These are phyloP conservation scores for Neurospora africana DNA, from an alignment of 495 filamentous ascomycete species.

Conservation along the genomic window DNA sequence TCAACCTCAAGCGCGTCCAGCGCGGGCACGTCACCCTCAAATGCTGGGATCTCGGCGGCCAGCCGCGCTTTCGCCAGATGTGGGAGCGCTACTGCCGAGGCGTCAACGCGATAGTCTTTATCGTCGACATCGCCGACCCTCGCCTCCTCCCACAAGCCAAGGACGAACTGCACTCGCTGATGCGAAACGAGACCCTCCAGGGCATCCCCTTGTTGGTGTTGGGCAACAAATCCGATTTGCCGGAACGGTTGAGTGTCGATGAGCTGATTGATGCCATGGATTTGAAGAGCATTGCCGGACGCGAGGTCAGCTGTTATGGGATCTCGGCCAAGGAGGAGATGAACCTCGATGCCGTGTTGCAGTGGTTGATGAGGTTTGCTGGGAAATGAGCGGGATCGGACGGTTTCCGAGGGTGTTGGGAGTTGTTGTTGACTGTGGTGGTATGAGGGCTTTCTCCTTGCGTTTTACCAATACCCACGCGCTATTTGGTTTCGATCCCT, in stretches of 20 bases:
- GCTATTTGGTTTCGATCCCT: no score
- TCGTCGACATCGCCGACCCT: conserved; percentile 73
- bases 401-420: no score
- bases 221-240: conserved; percentile 93
- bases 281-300: conserved; percentile 76
- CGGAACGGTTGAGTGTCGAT: conserved; percentile 78
- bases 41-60: conserved; percentile 97
- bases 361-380: conserved; percentile 89
- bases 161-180: conserved; percentile 82
- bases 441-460: no score
- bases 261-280: conserved; percentile 90
- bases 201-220: conserved; percentile 93
- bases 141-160: conserved; percentile 74
- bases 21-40: conserved; percentile 98
- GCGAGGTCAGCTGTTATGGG: conserved; percentile 97
- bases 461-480: no score
- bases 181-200: conserved; percentile 74
- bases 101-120: conserved; percentile 97
- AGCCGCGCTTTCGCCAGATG: conserved; percentile 96
- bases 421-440: no score
- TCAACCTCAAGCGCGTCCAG: conserved; percentile 98
- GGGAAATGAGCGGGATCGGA: conserved; percentile 35
- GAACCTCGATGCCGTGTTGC: conserved; percentile 91
- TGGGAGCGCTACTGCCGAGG: conserved; percentile 98
- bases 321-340: conserved; percentile 98